phyloP scores from a whole-genome alignment of 768 basidiomycete genomes.

The Pisolithus orientalis region DNA sequence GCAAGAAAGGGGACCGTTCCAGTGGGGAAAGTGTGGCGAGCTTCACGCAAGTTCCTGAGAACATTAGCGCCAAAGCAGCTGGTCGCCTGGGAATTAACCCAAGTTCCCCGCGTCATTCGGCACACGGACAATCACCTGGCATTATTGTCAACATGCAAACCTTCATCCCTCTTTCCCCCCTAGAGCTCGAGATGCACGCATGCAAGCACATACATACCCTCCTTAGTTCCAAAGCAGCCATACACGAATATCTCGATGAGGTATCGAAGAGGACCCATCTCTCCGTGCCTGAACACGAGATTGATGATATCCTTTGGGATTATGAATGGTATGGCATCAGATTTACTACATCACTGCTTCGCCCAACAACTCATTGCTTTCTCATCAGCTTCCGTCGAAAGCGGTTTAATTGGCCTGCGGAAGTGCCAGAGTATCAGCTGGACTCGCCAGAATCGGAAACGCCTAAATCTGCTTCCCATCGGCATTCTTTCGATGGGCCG shows the following conservation, averaged over 20 bases:
- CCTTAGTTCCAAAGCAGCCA: constrained; percentile 54
- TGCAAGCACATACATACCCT: constrained; percentile 63
- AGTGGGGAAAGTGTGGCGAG: constrained; percentile 18
- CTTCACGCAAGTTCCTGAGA: constrained; percentile 21
- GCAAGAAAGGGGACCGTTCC: constrained; percentile 19
- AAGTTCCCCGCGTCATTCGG: constrained; percentile 8
- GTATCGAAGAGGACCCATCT: constrained; percentile 18
- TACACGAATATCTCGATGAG: constrained; percentile 43
- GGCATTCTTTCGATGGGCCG: constrained; percentile 13
- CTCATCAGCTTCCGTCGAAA: constrained; percentile 53
- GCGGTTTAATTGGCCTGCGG: constrained; percentile 64
- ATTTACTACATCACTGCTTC: background rate
- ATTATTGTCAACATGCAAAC: constrained; percentile 53
- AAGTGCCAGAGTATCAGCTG: constrained; percentile 29
- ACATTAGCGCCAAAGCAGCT: constrained; percentile 31
- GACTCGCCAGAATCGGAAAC: constrained; percentile 14
- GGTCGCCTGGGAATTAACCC: constrained; percentile 30
- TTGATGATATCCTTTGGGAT: constrained; percentile 29
- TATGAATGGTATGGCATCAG: constrained; percentile 27
- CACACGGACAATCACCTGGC: constrained; percentile 51
- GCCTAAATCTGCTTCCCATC: constrained; percentile 16
- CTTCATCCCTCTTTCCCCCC: constrained; percentile 51
- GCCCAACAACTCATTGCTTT: constrained; percentile 5
- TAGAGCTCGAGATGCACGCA: constrained; percentile 70
- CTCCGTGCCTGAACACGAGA: constrained; percentile 14